Evolutionary conservation across 768 basidiomycete species (phyloP), one percentile per base, ranked within the genome.

Genomic region (Lactarius hatsudake): DNA sequence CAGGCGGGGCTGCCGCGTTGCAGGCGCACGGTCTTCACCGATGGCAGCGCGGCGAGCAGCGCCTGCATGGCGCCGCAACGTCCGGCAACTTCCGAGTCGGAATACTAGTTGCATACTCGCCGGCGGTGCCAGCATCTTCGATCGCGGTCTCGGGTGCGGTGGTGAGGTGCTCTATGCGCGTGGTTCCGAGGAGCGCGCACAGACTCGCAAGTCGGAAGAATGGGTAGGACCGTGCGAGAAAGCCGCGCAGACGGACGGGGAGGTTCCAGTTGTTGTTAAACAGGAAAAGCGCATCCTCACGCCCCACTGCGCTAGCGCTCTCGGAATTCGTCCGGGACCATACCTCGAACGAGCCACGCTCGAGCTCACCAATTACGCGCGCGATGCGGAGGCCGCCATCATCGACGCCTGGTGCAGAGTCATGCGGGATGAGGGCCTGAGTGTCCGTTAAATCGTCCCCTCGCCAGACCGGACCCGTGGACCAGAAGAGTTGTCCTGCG

Each of bases 401-500:
- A 15, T 60, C 23, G 1, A n/a, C 42, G 6, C 53, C 51, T 2
- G 34, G 20, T 0, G n/a, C 15, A 6, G 66, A 67, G 36, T 67
- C 58, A 9, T 42, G 57, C 40, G 66, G 66, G 30, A 67, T 30
- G 38, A 63, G 23, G 12, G n/a, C 40, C 18, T 48, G 66, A 58
- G 60, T 63, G 5, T 32, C 26, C 0, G 7, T 2, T 23, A 67
- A 15, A 9, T 30, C 30, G 30, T 5, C 30, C 30, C 4, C 30
- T 30, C 10, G 2, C 36, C 10, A 38, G 10, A 13, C 12, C 36
- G 10, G 10, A 10, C 36, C 12, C 12, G 12, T 38, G 3, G 10
- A 38, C 36, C 36, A 38, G 36, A 38, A 63, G 48, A 67, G 45
- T 48, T 58, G 56, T 26, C 57, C 57, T 38, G 48, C 66, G 66